Conservation (phyloP, 768 basidiomycete species). For the Pleurotus djamor region DNA sequence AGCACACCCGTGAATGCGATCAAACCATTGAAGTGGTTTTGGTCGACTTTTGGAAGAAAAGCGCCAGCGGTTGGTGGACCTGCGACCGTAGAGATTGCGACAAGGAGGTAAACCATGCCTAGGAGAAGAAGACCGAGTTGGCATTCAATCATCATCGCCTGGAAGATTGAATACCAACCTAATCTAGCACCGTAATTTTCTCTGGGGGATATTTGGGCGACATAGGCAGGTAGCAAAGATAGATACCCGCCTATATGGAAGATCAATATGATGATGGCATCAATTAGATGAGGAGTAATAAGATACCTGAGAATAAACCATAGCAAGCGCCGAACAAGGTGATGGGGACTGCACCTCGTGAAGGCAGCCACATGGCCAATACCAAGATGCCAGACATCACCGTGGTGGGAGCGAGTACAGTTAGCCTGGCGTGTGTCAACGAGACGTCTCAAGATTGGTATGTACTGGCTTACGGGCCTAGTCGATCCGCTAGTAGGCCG, state of each 20-base stretch:
- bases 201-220: conserved; percentile 24
- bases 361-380: conserved; percentile 24
- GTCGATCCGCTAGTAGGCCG: conserved; percentile 23
- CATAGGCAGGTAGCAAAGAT: conserved; percentile 24
- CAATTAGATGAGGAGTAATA: conserved; percentile 4
- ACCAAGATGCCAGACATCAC: conserved; percentile 18
- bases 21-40: conserved; percentile 20
- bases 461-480: conserved; percentile 16
- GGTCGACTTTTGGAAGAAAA: conserved; percentile 18
- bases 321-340: conserved; percentile 24
- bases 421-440: conserved; percentile 16
- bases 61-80: conserved; percentile 30
- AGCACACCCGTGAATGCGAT: conserved; percentile 27
- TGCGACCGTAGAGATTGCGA: conserved; percentile 23
- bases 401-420: conserved; percentile 21
- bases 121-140: background rate
- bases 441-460: background rate
- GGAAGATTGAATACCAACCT: conserved; percentile 14
- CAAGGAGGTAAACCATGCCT: conserved; percentile 24
- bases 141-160: background rate
- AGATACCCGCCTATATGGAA: conserved; percentile 21
- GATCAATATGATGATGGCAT: background rate
- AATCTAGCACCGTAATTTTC: conserved; percentile 25
- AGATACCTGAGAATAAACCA: conserved; percentile 25
- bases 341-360: conserved; percentile 17